Conservation (phyloP, 2,329 filamentous ascomycete genomes). For the Blastomyces silverae region DNA sequence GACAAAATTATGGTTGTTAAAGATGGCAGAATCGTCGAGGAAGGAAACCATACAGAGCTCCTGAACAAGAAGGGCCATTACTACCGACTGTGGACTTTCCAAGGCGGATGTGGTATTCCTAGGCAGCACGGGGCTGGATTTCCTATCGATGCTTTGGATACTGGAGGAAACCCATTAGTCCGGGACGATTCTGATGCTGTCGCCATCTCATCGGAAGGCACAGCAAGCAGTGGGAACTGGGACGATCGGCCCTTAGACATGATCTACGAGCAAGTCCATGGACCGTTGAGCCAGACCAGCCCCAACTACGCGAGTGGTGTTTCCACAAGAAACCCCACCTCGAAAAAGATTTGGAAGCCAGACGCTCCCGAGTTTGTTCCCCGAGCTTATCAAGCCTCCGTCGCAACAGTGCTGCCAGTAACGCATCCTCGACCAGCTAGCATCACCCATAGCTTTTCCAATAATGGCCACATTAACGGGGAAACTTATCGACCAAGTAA, state of each 20-base stretch:
- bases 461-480: background rate
- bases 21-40: slow-evolving; percentile 57
- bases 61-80: slow-evolving; percentile 56
- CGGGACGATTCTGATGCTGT: background rate
- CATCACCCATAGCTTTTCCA: background rate
- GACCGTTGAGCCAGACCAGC: background rate
- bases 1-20: slow-evolving; percentile 61
- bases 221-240: background rate
- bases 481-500: background rate
- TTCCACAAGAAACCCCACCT: slow-evolving; percentile 11
- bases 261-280: background rate
- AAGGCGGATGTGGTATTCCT: slow-evolving; percentile 34
- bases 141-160: slow-evolving; percentile 6
- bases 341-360: slow-evolving; percentile 28
- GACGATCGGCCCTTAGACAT: background rate
- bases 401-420: background rate
- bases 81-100: slow-evolving; percentile 58
- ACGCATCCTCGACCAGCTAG: background rate
- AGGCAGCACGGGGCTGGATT: background rate
- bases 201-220: background rate
- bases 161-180: background rate
- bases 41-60: slow-evolving; percentile 55
- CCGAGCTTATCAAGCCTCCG: slow-evolving; percentile 12
- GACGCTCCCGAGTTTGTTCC: slow-evolving; percentile 41
- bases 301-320: slow-evolving; percentile 12